Conservation (phyloP, 306 rosid genomes). For the Castanopsis chinensis region DNA sequence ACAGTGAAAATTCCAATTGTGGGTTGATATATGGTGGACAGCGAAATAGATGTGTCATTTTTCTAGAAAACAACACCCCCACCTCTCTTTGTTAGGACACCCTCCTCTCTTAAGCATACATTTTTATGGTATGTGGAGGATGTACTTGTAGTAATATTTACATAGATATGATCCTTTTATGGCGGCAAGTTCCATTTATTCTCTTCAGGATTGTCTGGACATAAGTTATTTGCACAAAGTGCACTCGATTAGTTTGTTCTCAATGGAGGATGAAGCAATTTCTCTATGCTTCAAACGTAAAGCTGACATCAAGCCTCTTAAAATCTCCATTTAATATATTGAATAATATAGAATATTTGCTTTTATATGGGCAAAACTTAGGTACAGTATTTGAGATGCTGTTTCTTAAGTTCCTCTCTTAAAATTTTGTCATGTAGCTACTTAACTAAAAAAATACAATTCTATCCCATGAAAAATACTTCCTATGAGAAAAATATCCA, state of each 20-base stretch:
- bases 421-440: too few species aligned
- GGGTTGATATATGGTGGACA: slow-evolving; percentile 13
- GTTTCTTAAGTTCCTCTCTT: too few species aligned
- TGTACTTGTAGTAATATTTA: not conserved
- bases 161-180: not conserved
- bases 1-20: too few species aligned
- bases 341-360: not conserved
- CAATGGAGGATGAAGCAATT: not conserved
- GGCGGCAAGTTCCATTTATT: not conserved
- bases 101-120: not conserved
- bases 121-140: not conserved
- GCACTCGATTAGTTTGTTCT: too few species aligned
- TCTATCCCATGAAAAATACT: too few species aligned
- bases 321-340: not conserved
- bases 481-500: too few species aligned
- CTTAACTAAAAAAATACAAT: too few species aligned
- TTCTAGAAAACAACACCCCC: slow-evolving; percentile 26
- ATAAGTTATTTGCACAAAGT: not conserved
- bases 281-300: too few species aligned
- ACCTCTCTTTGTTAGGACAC: accelerated
- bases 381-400: too few species aligned
- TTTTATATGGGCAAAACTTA: too few species aligned
- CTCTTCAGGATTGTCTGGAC: slow-evolving; percentile 61
- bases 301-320: too few species aligned
- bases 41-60: slow-evolving; percentile 29